Percentiles rank a stretch among this genome's conserved stretches.
Evolutionary conservation across 2,329 filamentous ascomycete species (phyloP).

Genomic region (Sporothrix variecibatus): DNA sequence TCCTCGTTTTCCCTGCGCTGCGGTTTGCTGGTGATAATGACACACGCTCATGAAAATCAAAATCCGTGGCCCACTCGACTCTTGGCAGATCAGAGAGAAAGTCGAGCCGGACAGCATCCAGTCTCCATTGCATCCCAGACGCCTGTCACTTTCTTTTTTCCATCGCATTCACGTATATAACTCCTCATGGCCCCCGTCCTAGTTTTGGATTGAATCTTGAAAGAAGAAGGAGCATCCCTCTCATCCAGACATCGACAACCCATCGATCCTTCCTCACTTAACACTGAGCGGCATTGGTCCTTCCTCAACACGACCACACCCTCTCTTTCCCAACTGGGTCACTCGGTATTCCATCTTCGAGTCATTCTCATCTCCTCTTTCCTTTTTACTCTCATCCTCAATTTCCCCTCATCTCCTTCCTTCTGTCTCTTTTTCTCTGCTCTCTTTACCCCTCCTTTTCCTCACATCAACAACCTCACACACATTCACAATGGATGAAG

Average conservation of each 20-base stretch:
- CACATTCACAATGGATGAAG: slow-evolving; percentile 53
- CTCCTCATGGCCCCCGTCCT: background rate
- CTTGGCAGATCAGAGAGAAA: slow-evolving; percentile 5
- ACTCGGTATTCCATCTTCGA: background rate
- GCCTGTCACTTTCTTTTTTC: background rate
- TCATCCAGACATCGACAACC: background rate
- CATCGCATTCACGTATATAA: slow-evolving; percentile 11
- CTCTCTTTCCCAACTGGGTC: slow-evolving; percentile 3
- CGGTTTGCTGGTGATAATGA: slow-evolving; percentile 23
- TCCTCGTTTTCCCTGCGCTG: background rate
- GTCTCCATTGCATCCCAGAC: background rate
- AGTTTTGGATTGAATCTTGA: background rate
- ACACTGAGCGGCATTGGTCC: background rate
- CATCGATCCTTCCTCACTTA: slow-evolving; percentile 5
- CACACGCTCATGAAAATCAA: slow-evolving; percentile 13
- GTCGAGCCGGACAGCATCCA: background rate
- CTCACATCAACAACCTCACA: background rate
- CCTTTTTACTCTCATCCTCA: background rate
- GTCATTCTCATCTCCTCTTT: background rate
- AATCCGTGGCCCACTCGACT: background rate
- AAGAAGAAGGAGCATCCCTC: slow-evolving; percentile 1
- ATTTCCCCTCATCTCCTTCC: background rate
- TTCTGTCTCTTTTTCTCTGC: background rate
- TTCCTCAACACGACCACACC: background rate
- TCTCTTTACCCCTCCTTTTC: background rate